Evolutionary conservation across 345 rosid species (phyloP).

Genomic region (Eucalyptus melliodora): DNA sequence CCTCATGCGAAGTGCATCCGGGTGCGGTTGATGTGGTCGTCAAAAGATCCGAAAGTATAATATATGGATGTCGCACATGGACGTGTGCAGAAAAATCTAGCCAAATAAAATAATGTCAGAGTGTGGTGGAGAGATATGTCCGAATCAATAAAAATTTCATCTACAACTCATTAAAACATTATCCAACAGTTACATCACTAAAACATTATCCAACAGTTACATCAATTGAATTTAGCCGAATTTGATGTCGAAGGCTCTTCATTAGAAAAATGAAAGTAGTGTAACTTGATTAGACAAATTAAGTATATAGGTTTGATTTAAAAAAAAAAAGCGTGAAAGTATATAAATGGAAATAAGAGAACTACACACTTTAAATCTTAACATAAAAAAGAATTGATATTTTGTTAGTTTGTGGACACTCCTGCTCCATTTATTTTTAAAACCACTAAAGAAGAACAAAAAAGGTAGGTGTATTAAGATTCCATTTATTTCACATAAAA

Average conservation of each 20-base stretch:
- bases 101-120: background rate
- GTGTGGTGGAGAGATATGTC: background rate
- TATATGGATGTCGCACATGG: background rate
- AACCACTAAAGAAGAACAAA: background rate
- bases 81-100: background rate
- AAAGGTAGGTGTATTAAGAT: too few relatives aligned
- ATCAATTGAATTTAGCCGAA: background rate
- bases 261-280: background rate
- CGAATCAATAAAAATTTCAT: background rate
- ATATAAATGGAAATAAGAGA: background rate
- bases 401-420: background rate
- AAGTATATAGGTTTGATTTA: background rate
- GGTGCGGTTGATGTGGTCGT: background rate
- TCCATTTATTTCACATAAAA: too few relatives aligned
- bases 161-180: background rate
- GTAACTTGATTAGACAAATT: background rate
- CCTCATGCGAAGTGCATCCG: background rate
- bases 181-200: background rate
- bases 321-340: accelerated
- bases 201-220: background rate
- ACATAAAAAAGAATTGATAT: background rate
- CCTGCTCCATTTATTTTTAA: background rate
- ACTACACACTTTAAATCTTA: background rate
- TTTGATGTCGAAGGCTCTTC: background rate
- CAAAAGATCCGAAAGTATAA: background rate